Evolutionary conservation across 225 moss, liverwort and hornwort species (phyloP), one percentile per base, ranked within the genome.

Genomic region (Antitrichia curtipendula): DNA sequence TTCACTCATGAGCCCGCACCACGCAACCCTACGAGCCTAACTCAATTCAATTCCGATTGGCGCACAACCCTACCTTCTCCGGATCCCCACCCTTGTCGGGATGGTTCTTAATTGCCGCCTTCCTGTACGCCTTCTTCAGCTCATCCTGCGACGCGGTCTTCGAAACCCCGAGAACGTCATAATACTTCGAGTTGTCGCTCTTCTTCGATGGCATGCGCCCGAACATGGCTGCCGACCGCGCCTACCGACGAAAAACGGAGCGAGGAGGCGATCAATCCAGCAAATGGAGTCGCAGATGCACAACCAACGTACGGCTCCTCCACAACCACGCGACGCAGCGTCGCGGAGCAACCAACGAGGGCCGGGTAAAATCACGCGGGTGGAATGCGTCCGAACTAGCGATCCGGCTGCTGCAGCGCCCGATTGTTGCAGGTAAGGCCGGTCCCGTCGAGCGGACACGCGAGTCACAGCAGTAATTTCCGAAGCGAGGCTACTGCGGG

Each of bases 31-130:
- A 24, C 29, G 25, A 24, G 8, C 43, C 34, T 7, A 76, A 27
- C 27, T 36, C 10, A 64, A 59, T 36, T 25, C 64, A 40, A 80
- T 76, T 85, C 45, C 54, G 24, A 61, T 1, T 2, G 17, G 2
- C 52, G 41, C 18, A 23, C 25, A 76, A 78, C 78, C 87, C 45
- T 86, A 97, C 97, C 97, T 98, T 98, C 90, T 96, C 96, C 11
- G 96, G 95, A 91, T 96, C 97, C 41, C 97, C 97, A 38, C 96
- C 97, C 81, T 98, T 96, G 86, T 98, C 96, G 16, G 96, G 97
- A 86, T 98, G 97, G 58, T 98, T 98, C 92, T 96, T 96, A 87
- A 98, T 98, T 75, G 97, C 97, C 75, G 95, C 94, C 91, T 96
- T 98, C 68, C 77, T 75, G 24, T 88, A 88, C 38, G 88, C 83